phyloP scores from a whole-genome alignment of 768 basidiomycete species.

The Megacollybia marginata region DNA sequence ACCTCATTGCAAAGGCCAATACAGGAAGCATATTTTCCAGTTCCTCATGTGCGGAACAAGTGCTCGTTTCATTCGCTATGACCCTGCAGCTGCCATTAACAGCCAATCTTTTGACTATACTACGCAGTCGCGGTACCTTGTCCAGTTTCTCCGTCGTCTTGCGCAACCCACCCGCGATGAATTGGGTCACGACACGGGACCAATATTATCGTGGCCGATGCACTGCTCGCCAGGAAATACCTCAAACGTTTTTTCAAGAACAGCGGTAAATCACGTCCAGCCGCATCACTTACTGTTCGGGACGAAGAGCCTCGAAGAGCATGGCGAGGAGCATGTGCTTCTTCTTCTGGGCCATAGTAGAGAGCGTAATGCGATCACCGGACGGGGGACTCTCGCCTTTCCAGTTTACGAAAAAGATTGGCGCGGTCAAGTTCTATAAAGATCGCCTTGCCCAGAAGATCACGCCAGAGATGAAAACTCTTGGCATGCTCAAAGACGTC shows the following conservation, averaged over 20 bases:
- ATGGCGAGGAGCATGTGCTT: not conserved
- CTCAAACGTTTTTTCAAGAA: slow-evolving; percentile 1
- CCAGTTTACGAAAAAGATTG: slow-evolving; percentile 7
- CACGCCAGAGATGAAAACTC: not conserved
- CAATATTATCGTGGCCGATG: no score
- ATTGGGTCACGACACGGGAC: slow-evolving; percentile 20
- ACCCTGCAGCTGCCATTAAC: slow-evolving; percentile 23
- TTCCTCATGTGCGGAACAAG: slow-evolving; percentile 15
- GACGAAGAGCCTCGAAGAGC: no score
- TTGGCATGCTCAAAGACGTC: not conserved
- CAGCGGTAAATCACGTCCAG: not conserved
- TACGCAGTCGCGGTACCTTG: slow-evolving; percentile 5
- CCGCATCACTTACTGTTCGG: not conserved
- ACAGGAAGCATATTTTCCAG: slow-evolving; percentile 23
- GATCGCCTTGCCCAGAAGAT: not conserved
- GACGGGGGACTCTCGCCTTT: slow-evolving; percentile 16
- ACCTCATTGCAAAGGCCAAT: slow-evolving; percentile 17
- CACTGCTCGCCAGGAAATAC: not conserved
- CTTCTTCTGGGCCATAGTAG: not conserved
- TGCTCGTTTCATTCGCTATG: slow-evolving; percentile 27
- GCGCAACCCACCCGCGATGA: slow-evolving; percentile 3
- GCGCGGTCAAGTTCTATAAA: not conserved
- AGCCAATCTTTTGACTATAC: slow-evolving; percentile 15
- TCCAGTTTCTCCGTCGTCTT: slow-evolving; percentile 19
- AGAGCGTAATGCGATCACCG: slow-evolving; percentile 7